Conservation (phyloP, 495 filamentous ascomycete genomes). For the Aspergillus kassunensis region DNA sequence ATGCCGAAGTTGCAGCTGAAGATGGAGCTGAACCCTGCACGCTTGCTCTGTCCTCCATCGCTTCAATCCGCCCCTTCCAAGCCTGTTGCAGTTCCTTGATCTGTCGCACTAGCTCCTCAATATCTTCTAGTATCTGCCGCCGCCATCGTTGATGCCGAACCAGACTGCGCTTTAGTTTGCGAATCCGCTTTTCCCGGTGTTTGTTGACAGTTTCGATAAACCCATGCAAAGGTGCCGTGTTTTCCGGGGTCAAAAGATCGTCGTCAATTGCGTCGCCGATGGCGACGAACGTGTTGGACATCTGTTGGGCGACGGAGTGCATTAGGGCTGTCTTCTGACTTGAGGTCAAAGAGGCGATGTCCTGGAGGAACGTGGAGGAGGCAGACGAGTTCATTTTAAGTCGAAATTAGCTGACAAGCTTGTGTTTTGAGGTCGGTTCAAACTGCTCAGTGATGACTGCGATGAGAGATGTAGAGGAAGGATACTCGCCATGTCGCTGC, state of each 20-base stretch:
- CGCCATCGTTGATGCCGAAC: constrained; percentile 7
- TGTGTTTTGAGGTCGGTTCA: no score
- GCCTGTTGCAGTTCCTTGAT: constrained; percentile 10
- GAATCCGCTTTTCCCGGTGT: constrained; percentile 7
- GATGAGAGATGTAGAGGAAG: not conserved
- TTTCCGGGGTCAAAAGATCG: constrained; percentile 14
- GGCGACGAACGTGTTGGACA: constrained; percentile 21
- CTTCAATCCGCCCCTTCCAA: constrained; percentile 11
- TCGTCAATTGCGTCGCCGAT: constrained; percentile 18
- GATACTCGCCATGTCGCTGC: no score
- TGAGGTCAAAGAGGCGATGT: constrained; percentile 15
- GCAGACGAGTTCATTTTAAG: not conserved
- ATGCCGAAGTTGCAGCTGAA: not conserved
- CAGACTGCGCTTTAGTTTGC: constrained; percentile 12
- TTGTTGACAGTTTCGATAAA: constrained; percentile 22
- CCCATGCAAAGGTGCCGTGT: constrained; percentile 21
- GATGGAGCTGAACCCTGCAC: no score
- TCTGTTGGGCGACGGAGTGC: constrained; percentile 28
- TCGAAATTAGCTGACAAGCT: not conserved
- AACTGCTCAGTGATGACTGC: no score
- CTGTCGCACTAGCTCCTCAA: constrained; percentile 7
- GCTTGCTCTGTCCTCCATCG: not conserved
- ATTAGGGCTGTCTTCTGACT: constrained; percentile 21
- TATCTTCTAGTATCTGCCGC: constrained; percentile 14
- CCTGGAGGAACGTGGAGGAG: no score